Base-by-base conservation (phyloP, 2,329 filamentous ascomycete genomes). In the Ascomycota sp. region DNA sequence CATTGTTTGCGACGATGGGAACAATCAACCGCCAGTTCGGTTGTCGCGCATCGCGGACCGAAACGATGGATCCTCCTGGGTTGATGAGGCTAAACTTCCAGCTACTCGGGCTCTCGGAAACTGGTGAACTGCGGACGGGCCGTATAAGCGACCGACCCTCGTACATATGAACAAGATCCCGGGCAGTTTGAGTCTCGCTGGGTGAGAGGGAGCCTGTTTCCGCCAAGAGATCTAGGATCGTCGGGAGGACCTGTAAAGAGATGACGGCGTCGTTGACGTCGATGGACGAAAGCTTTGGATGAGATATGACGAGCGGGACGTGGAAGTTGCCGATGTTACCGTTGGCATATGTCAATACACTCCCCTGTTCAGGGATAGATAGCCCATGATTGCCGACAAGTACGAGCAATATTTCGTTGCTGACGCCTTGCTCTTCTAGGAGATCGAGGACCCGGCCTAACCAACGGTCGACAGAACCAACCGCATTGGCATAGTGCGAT, bases 71-170 rank as follows among this genome's bases (percentile, higher is more conserved):
- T 13, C 42, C 35, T 2, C 43, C 41, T 2, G 42, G 36, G 28
- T 43, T 44, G 32, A 42, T 39, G 8, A 42, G 31, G 11, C 35
- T 38, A 23, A 38, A 40, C 8, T 44, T 38, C 40, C 42, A 45
- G 25, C 38, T 35, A 6, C 32, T 33, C 5, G 41, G 33, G 2
- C 41, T 38, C 1, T 35, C 33, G n/a, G 7, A 37, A 38, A 5
- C 19, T 15, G 1, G 31, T 37, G 29, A 38, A 40, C 20, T 43
- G 40, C 0, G 46, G 15, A 17, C 15, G 15, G 15, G 45, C 11
- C 48, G 46, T 23, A 52, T 41, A 1, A 52, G 39, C 0, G 48
- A 51, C 31, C 50, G 45, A 5, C 48, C 48, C 26, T 52, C 48
- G 27, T 50, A 52, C 24, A 51, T 48, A 24, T 40, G 36, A 2